Evolutionary conservation across 164 flowering plant genomes (phyloP), one percentile per base, ranked within the genome.

Genomic region (Santalum album): DNA sequence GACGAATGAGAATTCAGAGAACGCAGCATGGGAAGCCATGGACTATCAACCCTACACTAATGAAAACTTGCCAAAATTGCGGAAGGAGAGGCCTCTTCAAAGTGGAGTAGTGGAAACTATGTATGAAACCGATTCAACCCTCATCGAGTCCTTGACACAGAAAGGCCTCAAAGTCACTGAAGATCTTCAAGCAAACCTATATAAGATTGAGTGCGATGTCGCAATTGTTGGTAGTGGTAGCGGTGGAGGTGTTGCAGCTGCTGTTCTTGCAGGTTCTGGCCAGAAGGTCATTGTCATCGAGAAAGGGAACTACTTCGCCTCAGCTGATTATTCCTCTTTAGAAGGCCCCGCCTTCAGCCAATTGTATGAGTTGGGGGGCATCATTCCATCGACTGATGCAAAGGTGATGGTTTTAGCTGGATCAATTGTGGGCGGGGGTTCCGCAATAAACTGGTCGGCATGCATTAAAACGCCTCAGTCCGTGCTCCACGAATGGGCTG

Each of bases 371-470:
- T 15, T 57, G 6, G 87, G 88, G 7, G 92, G 80, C 11, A 14
- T 74, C 12, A 20, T 77, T 5, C 15, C 83, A 6, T 53, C 73
- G 12, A 2, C 27, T 6, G 73, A 76, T 50, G 80, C 69, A 19
- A 61, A 69, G 6, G 7, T 68, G 45, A 19, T 68, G 65, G 51
- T 82, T 9, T n/a, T 67, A 11, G 86, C 92, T 1, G 92, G 92
- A 19, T 69, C 92, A 53, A 74, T 83, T 0, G 84, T 85, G 0
- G 92, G 92, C 17, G 92, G 92, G 12, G 92, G 92, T 5, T 75
- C 89, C 12, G 86, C 81, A 3, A 66, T 85, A 32, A 85, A 85
- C 67, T 85, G 92, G 92, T 78, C 89, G n/a, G 89, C 92, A 0
- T 72, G 62, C 48, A 78, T 85, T 34, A 77, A 54, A 27, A 85